Evolutionary conservation across 2,329 filamentous ascomycete genomes (phyloP).

Genomic region (Dactylellina haptotyla): DNA sequence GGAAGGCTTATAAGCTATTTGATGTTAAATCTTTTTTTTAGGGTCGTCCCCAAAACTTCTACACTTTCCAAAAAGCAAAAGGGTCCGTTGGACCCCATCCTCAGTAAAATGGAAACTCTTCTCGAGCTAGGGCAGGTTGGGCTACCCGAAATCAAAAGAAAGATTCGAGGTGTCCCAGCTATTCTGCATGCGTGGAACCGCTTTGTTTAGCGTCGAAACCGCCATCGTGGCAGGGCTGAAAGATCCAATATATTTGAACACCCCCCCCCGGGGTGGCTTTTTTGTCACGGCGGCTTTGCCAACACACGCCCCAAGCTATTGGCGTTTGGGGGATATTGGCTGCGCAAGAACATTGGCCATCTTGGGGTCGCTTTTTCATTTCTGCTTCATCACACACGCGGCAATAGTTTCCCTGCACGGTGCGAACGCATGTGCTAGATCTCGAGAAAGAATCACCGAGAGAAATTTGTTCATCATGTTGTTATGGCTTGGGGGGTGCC

Average conservation of each 20-base stretch:
- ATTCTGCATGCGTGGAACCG: constrained; percentile 7
- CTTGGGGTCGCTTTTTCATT: neutral
- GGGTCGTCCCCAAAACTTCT: neutral
- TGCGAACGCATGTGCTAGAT: constrained; percentile 29
- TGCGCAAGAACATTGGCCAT: constrained; percentile 2
- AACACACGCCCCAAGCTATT: constrained; percentile 21
- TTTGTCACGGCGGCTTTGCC: constrained; percentile 22
- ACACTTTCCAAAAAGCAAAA: constrained; percentile 41
- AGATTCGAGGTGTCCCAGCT: constrained; percentile 1
- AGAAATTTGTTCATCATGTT: constrained; percentile 7
- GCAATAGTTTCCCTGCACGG: constrained; percentile 22
- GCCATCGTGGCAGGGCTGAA: constrained; percentile 52
- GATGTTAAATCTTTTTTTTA: constrained; percentile 24
- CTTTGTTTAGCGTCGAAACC: constrained; percentile 15
- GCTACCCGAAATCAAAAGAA: constrained; percentile 37
- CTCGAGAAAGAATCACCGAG: neutral
- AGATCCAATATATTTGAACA: constrained; percentile 19
- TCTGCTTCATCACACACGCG: neutral
- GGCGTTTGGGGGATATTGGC: neutral
- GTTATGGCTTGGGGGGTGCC: constrained; percentile 11
- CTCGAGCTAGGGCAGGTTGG: constrained; percentile 50
- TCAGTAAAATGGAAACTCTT: constrained; percentile 43
- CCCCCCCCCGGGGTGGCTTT: constrained; percentile 21
- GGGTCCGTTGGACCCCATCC: constrained; percentile 5
- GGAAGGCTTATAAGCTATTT: constrained; percentile 42